Base-by-base conservation (phyloP, 2,329 filamentous ascomycete genomes). In the Sporothrix brasiliensis region DNA sequence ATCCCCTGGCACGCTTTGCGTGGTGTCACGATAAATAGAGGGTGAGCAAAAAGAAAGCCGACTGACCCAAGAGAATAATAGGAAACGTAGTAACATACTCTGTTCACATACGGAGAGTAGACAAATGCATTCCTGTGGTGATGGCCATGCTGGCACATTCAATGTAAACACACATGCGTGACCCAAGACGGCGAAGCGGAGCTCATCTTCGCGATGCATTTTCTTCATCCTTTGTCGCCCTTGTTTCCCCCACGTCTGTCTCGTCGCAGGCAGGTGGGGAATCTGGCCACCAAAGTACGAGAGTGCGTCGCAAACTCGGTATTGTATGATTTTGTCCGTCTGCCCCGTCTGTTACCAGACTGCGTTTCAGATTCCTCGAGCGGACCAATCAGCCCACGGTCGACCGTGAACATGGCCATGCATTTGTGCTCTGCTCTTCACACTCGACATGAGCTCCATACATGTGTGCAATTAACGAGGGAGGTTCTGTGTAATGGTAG, bases 261-360 rank as follows among this genome's bases (percentile, higher is more conserved):
- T 30, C 39, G 67, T 68, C 67, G 44, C 67, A 68, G 54, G 50
- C 58, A 41, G 39, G 67, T 68, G 67, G 66, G 52, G 52, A 49
- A 30, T 68, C 52, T 30, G 39, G 58, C 39, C 39, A 47, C 39
- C 58, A 47, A 13, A 47, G 58, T 13, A 21, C 41, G 11, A 14
- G 58, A 27, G 58, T 63, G 39, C n/a, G 21, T 27, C 58, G 39
- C 44, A 21, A 16, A 44, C 30, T 39, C 16, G 9, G n/a, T 21
- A 13, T 34, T 21, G 61, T 21, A 6, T 10, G 11, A 10, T 50
- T 65, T n/a, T 49, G 44, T 24, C 6, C 27, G 44, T 21, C 44
- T 65, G 16, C 24, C 27, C 58, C 24, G 44, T 34, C 63, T 66
- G 63, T 47, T 50, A 39, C 61, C 4, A 5, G 27, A 50, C 44